Percentiles rank a stretch among this genome's conserved stretches.
Conservation (phyloP, 768 basidiomycete species). For the Psilocybe subaeruginosa region DNA sequence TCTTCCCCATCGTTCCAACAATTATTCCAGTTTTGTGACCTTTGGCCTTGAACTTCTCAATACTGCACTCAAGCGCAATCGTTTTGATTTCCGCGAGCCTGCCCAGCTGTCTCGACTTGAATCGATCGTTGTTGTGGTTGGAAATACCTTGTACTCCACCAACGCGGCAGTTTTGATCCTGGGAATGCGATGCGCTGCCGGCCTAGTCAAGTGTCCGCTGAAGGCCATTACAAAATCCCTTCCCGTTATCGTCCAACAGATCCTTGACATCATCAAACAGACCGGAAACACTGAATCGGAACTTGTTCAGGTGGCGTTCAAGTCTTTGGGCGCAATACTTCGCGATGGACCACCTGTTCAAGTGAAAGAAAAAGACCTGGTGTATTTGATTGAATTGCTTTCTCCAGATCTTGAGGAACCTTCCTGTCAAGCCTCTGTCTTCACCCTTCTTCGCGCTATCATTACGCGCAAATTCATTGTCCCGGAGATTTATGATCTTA, state of each 20-base stretch:
- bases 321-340: slow-evolving; percentile 83
- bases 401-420: slow-evolving; percentile 91
- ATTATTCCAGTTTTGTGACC: slow-evolving; percentile 68
- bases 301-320: slow-evolving; percentile 85
- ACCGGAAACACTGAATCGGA: slow-evolving; percentile 90
- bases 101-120: slow-evolving; percentile 83
- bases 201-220: slow-evolving; percentile 83
- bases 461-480: slow-evolving; percentile 91
- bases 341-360: slow-evolving; percentile 84
- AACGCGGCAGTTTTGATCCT: slow-evolving; percentile 73
- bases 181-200: slow-evolving; percentile 79
- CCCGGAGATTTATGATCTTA: slow-evolving; percentile 95
- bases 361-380: slow-evolving; percentile 87
- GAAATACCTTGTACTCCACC: slow-evolving; percentile 89
- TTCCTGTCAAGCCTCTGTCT: slow-evolving; percentile 81
- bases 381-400: slow-evolving; percentile 84
- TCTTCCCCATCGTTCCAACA: background rate
- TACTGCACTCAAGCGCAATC: slow-evolving; percentile 82
- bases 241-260: slow-evolving; percentile 83
- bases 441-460: slow-evolving; percentile 88
- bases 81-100: slow-evolving; percentile 81
- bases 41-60: slow-evolving; percentile 93
- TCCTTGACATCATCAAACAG: slow-evolving; percentile 79
- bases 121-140: slow-evolving; percentile 83
- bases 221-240: slow-evolving; percentile 74